phyloP scores from a whole-genome alignment of 1,284 basidiomycete genomes.

The Xerocomus amazonicus region DNA sequence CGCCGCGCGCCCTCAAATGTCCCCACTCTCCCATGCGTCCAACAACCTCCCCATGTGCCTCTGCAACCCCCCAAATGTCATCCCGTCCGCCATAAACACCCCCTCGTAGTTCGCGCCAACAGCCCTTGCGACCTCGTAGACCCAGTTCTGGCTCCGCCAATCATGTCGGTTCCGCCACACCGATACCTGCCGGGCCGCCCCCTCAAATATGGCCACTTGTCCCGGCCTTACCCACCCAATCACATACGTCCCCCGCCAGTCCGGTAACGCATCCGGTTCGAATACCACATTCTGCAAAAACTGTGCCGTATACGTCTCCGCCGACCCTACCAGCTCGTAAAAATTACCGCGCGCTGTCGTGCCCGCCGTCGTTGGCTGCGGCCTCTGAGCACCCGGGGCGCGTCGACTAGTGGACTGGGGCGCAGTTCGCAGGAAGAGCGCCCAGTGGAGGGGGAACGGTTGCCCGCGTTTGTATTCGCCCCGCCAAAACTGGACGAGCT shows the following conservation, averaged over 20 bases:
- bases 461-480: constrained; percentile 5
- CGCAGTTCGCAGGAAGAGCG: constrained; percentile 26
- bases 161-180: constrained; percentile 13
- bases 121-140: constrained; percentile 20
- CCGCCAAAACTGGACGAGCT: constrained; percentile 32
- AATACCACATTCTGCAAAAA: constrained; percentile 3
- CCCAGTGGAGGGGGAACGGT: constrained; percentile 25
- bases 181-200: constrained; percentile 6
- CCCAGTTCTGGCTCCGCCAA: constrained; percentile 31
- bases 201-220: constrained; percentile 19
- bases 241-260: constrained; percentile 25
- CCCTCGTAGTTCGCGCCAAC: constrained; percentile 5
- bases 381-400: not conserved
- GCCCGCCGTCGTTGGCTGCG: not conserved
- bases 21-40: constrained; percentile 31
- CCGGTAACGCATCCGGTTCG: constrained; percentile 8
- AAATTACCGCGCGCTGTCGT: constrained; percentile 16
- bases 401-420: not conserved
- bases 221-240: constrained; percentile 21
- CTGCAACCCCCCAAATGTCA: constrained; percentile 18
- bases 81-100: constrained; percentile 11
- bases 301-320: constrained; percentile 25
- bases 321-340: constrained; percentile 27
- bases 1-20: constrained; percentile 20
- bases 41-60: constrained; percentile 23